phyloP scores from a whole-genome alignment of 768 basidiomycete genomes.

The Podaxis sp. region DNA sequence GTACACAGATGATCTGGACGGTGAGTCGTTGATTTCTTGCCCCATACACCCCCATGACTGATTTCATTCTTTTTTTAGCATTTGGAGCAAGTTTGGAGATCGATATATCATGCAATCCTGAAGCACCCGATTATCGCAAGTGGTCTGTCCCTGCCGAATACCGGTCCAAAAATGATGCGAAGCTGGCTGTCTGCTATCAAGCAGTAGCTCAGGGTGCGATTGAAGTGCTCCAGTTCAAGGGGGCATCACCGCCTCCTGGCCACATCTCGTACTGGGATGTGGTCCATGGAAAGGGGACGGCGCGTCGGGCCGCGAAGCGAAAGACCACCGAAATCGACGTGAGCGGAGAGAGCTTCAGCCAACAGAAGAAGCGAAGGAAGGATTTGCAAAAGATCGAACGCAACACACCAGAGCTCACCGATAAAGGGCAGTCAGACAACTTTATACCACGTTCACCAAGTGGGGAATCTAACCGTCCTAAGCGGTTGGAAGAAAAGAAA shows the following conservation, averaged over 20 bases:
- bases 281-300: not conserved
- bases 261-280: slow-evolving; percentile 36
- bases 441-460: not conserved
- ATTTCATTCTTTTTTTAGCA: not conserved
- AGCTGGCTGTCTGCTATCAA: slow-evolving; percentile 45
- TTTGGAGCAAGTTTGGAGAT: slow-evolving; percentile 4
- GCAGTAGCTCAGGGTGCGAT: slow-evolving; percentile 55
- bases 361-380: slow-evolving; percentile 7
- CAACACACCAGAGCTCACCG: not conserved
- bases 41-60: not conserved
- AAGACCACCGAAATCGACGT: not conserved
- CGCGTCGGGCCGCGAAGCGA: not conserved
- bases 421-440: not conserved
- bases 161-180: slow-evolving; percentile 57
- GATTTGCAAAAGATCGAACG: not conserved
- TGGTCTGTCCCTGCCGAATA: slow-evolving; percentile 49
- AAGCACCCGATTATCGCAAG: slow-evolving; percentile 18
- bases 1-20: slow-evolving; percentile 43
- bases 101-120: slow-evolving; percentile 3
- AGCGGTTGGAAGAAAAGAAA: not conserved
- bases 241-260: slow-evolving; percentile 34
- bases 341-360: not conserved
- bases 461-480: not conserved
- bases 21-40: slow-evolving; percentile 27
- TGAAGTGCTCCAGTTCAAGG: slow-evolving; percentile 56